Conservation (phyloP, 1,284 basidiomycete species). For the Inonotus obliquus region DNA sequence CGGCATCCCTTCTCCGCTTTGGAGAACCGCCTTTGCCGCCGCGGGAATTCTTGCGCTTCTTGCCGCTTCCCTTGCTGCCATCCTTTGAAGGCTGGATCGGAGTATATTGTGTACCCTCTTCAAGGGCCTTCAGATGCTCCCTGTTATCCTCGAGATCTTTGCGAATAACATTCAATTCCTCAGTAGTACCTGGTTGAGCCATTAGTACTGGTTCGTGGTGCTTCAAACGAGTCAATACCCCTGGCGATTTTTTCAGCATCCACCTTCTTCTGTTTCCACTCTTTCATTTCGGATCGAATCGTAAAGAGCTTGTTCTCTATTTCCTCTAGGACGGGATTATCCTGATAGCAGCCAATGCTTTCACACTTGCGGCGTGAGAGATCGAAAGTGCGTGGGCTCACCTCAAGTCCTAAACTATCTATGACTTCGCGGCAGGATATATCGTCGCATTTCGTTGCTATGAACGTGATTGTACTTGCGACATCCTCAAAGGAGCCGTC, state of each 20-base stretch:
- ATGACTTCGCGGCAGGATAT: constrained; percentile 59
- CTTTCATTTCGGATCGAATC: constrained; percentile 34
- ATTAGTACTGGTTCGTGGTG: constrained; percentile 5
- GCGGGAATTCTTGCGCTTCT: constrained; percentile 47
- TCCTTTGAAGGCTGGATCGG: constrained; percentile 35
- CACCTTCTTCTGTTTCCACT: constrained; percentile 40
- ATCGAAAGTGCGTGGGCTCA: neutral
- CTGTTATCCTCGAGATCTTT: constrained; percentile 38
- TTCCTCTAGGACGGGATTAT: constrained; percentile 45
- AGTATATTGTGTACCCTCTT: constrained; percentile 40
- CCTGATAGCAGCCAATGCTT: constrained; percentile 23
- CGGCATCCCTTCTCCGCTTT: constrained; percentile 38
- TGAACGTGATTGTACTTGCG: constrained; percentile 53
- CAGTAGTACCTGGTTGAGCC: constrained; percentile 32
- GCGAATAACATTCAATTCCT: constrained; percentile 38
- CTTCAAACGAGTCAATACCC: constrained; percentile 29
- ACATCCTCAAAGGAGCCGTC: constrained; percentile 38
- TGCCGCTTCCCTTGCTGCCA: constrained; percentile 27
- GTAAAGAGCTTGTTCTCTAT: constrained; percentile 43
- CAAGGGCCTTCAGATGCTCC: constrained; percentile 43
- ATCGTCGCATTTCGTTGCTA: constrained; percentile 60
- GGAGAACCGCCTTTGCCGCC: constrained; percentile 37
- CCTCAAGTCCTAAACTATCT: constrained; percentile 38
- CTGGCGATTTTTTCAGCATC: constrained; percentile 37
- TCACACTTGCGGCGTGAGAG: neutral